A percentile compares a stretch with the other conserved stretches of the same genome.
phyloP scores from a whole-genome alignment of 768 basidiomycete genomes.

The Serpula lacrymans region DNA sequence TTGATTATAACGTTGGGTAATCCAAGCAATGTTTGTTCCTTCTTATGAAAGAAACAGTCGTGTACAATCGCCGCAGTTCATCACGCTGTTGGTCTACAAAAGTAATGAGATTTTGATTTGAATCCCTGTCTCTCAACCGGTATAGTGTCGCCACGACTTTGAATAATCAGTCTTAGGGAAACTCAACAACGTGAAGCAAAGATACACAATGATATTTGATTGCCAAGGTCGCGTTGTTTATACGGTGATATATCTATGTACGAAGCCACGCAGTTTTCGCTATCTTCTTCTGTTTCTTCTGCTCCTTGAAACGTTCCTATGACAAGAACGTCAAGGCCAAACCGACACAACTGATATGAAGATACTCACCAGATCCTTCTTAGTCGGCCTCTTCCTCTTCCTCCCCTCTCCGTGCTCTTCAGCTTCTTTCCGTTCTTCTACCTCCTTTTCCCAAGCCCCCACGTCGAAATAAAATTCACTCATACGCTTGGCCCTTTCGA shows the following conservation, averaged over 20 bases:
- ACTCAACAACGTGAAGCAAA: too few relatives aligned
- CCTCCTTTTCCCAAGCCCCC: conserved; percentile 70
- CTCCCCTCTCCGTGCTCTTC: conserved; percentile 54
- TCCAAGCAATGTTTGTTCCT: too few relatives aligned
- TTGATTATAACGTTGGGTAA: too few relatives aligned
- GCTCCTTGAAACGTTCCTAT: conserved; percentile 81
- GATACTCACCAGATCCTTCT: conserved; percentile 75
- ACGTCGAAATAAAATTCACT: conserved; percentile 88
- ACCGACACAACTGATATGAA: conserved; percentile 4
- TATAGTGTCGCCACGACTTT: too few relatives aligned
- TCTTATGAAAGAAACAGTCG: too few relatives aligned
- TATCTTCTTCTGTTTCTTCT: conserved; percentile 78
- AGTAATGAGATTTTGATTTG: too few relatives aligned
- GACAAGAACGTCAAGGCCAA: conserved; percentile 8
- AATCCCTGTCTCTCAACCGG: too few relatives aligned
- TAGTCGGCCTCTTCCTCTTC: conserved; percentile 75
- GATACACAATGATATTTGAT: too few relatives aligned
- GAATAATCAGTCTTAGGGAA: too few relatives aligned
- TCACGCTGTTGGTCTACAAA: too few relatives aligned
- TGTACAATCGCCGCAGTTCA: too few relatives aligned
- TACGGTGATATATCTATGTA: conserved; percentile 37
- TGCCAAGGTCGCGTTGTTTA: too few relatives aligned
- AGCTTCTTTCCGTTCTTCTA: conserved; percentile 46
- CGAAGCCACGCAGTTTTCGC: conserved; percentile 88
- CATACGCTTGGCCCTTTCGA: conserved; percentile 76